Evolutionary conservation across 768 basidiomycete genomes (phyloP), one percentile per base, ranked within the genome.

Genomic region (Pisolithus orientalis): DNA sequence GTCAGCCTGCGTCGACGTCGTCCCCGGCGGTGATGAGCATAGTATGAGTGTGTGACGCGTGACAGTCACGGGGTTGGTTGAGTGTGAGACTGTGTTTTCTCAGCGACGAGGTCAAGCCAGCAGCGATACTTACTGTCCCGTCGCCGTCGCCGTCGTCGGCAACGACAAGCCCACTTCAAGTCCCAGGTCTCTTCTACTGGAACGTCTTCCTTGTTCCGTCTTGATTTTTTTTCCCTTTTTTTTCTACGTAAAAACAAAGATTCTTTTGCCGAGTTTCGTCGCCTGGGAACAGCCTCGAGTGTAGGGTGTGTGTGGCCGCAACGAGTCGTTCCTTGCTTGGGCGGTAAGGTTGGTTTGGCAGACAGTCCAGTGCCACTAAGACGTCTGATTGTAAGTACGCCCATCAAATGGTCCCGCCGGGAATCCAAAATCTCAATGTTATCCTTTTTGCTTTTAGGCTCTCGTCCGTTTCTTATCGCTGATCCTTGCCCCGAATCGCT

Each of bases 11-110:
- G 42, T 38, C 43, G 32, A 14, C 31, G 49, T 39, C 29, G 56
- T 8, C 43, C 39, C 44, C 48, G 38, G 27, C 49, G 48, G 42
- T 13, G 17, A 47, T 32, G 43, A 42, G 34, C 38, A 21, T 46
- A 13, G 34, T 34, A 34, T 34, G 39, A 17, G 25, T 24, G 53
- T 57, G 65, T 66, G 66, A 66, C 66, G n/a, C 52, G 64, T 67
- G 63, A 67, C 65, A 52, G 64, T 65, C 52, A 63, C 62, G 4
- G 14, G 45, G 44, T 21, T 39, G 49, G 47, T 39, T 47, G 47
- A 13, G 42, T 38, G 39, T 16, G 39, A 16, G n/a, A 44, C 48
- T 52, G 46, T 25, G 53, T 43, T 54, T 49, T 58, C 46, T 46
- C 46, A 45, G 40, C 40, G 37, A 37, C 39, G n/a, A 38, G 39